These are phyloP conservation scores for Trypanosoma cruzi DNA, from an alignment of 208 protist genomes.

Conservation along the genomic window DNA sequence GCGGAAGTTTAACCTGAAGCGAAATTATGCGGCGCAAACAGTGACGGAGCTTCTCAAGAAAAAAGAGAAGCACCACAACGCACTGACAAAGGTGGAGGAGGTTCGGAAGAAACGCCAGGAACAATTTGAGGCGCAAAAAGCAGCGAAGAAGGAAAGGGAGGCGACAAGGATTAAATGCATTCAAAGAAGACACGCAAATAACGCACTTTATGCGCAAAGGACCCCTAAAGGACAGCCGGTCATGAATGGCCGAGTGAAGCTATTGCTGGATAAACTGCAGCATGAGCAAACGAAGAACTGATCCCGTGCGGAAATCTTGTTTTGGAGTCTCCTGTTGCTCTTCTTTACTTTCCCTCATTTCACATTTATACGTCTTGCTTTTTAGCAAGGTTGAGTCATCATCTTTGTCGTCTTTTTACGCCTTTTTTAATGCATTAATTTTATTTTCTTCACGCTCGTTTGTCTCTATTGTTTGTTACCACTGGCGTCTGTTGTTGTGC, in stretches of 20 bases:
- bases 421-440: background rate
- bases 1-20: slow-evolving; percentile 87
- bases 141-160: slow-evolving; percentile 46
- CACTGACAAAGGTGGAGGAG: slow-evolving; percentile 60
- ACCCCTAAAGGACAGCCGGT: slow-evolving; percentile 84
- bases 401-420: background rate
- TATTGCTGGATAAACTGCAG: slow-evolving; percentile 66
- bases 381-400: background rate
- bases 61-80: slow-evolving; percentile 57
- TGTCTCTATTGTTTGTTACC: background rate
- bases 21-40: slow-evolving; percentile 79
- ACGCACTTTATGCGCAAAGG: slow-evolving; percentile 59
- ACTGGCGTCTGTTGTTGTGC: slow-evolving; percentile 1
- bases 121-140: slow-evolving; percentile 42
- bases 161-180: slow-evolving; percentile 47
- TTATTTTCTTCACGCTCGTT: slow-evolving; percentile 2
- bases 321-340: slow-evolving; percentile 3
- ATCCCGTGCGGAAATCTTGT: background rate
- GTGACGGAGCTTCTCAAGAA: slow-evolving; percentile 69
- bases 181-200: slow-evolving; percentile 47
- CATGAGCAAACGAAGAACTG: slow-evolving; percentile 12
- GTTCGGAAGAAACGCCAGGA: slow-evolving; percentile 54
- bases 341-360: slow-evolving; percentile 12
- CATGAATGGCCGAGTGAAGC: slow-evolving; percentile 70
- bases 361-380: background rate